Base-by-base conservation (phyloP, 108 stramenopile species). In the Poteriospumella lacustris region DNA sequence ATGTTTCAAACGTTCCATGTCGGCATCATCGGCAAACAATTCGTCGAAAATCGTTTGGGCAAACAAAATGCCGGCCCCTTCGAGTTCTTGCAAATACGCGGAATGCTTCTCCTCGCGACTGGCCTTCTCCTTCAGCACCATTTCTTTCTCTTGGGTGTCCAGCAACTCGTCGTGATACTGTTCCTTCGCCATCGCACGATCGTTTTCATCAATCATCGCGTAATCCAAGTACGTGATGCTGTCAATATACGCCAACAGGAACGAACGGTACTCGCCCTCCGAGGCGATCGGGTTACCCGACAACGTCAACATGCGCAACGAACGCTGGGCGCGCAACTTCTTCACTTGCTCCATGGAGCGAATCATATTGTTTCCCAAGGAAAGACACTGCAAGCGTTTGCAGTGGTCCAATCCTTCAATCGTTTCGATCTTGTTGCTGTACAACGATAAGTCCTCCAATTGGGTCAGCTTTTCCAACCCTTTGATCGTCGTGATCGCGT, bases 101-200 rank as follows among this genome's bases (percentile, higher is more conserved):
- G 47, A 42, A 19, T 76, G 76, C 12, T 79, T 68, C 31, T 44
- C 73, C 42, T 87, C 86, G 24, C 86, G n/a, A 24, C 43, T 81
- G n/a, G 47, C 81, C 69, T 87, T 87, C 41, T 85, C 88, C 29
- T 72, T 82, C 28, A 82, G 64, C 19, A 88, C 47, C 33, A 41
- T 59, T 58, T 88, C 88, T 36, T 86, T 85, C 77, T 89, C 87
- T 68, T 88, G 76, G 1, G 82, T 83, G 41, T 89, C 87, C 52
- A 88, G 84, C 58, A 88, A 79, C 58, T 89, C 87, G 43, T 89
- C 88, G 52, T 89, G 87, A 39, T 82, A 87, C 62, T 86, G 85
- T 67, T 89, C 87, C 44, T 82, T 81, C 0, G 88, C 87, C 44
- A 58, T 59, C 12, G 58, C 68, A 15, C 38, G 36, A 34, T 79